These are phyloP conservation scores for Syzygium aqueum DNA, from an alignment of 345 rosid species.

Conservation along the genomic window DNA sequence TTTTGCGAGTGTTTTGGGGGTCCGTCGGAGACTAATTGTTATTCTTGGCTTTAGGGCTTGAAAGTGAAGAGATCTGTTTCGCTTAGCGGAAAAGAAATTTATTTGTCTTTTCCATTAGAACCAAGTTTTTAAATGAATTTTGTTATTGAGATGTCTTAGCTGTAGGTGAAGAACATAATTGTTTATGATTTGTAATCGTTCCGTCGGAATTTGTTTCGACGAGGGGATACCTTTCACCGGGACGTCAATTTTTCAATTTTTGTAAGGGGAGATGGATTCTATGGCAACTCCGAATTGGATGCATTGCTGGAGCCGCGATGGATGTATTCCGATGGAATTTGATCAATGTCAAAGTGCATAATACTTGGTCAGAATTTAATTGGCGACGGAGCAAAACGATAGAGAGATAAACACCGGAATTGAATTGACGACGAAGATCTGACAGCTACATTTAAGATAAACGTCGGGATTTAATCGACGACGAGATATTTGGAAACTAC, in stretches of 20 bases:
- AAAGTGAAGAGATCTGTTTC: background rate
- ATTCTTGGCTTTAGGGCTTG: background rate
- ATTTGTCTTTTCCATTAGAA: background rate
- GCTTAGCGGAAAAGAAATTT: background rate
- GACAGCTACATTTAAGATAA: background rate
- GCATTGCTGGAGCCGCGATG: rapidly evolving
- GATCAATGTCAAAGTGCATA: background rate
- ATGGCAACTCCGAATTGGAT: rapidly evolving
- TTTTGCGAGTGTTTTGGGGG: background rate
- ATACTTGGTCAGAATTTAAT: no score
- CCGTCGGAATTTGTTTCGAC: no score
- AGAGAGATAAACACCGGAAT: background rate
- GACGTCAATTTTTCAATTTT: background rate
- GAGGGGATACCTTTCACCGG: rapidly evolving
- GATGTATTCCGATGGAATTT: background rate
- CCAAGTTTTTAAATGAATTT: background rate
- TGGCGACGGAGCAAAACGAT: rapidly evolving
- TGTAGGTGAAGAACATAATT: background rate
- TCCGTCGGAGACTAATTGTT: background rate
- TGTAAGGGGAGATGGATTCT: background rate
- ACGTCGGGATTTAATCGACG: background rate
- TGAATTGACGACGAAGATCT: background rate
- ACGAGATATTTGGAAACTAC: background rate
- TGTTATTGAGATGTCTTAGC: background rate
- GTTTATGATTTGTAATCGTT: background rate